phyloP scores from a whole-genome alignment of 2,329 filamentous ascomycete genomes.

The Scytalidium sp. region DNA sequence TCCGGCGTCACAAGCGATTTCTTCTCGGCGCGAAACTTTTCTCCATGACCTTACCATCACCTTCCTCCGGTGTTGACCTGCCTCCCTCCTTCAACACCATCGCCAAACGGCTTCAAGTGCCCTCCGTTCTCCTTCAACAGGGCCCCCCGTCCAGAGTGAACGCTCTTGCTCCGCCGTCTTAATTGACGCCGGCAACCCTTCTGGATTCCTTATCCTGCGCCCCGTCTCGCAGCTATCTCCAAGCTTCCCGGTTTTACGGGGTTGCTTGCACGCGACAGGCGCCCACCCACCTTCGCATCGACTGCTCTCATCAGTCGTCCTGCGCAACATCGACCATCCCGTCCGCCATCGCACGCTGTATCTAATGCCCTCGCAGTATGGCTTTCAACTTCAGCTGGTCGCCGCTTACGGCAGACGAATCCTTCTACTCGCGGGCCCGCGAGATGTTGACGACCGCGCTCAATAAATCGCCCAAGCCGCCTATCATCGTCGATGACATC shows the following conservation, averaged over 20 bases:
- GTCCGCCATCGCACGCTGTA: not conserved
- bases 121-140: not conserved
- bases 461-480: conserved; percentile 97
- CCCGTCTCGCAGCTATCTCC: not conserved
- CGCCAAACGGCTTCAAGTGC: not conserved
- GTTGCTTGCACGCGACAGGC: conserved; percentile 2
- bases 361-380: conserved; percentile 53
- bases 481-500: conserved; percentile 99
- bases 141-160: not conserved
- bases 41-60: not conserved
- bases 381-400: conserved; percentile 99
- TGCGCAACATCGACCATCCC: not conserved
- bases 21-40: not conserved
- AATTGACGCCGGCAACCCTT: conserved; percentile 1
- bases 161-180: conserved; percentile 1
- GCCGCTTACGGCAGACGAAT: conserved; percentile 91
- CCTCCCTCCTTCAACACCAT: not conserved
- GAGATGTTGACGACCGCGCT: conserved; percentile 92
- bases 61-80: not conserved
- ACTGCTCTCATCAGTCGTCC: not conserved
- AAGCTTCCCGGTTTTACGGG: not conserved
- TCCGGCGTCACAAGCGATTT: not conserved
- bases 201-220: not conserved
- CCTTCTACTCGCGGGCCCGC: conserved; percentile 84
- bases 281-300: not conserved